Conservation (phyloP, 2,329 filamentous ascomycete genomes). For the Zymoseptoria passerinii region DNA sequence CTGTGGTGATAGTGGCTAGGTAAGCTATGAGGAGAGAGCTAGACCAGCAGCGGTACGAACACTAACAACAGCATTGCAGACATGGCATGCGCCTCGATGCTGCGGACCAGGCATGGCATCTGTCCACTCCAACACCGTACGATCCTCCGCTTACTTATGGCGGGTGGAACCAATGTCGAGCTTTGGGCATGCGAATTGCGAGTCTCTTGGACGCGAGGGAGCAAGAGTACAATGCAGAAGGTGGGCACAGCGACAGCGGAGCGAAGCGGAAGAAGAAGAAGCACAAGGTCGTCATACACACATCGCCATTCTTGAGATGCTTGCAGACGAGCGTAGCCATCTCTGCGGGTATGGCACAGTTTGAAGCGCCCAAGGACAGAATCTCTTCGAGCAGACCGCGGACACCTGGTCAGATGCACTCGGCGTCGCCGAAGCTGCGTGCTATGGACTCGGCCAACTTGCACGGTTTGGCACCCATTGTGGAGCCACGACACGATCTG, state of each 20-base stretch:
- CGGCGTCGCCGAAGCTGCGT: slow-evolving; percentile 27
- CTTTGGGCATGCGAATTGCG: slow-evolving; percentile 76
- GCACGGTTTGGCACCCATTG: slow-evolving; percentile 26
- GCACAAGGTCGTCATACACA: slow-evolving; percentile 78
- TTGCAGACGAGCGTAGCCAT: slow-evolving; percentile 87
- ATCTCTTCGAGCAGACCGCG: slow-evolving; percentile 22
- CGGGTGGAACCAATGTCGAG: slow-evolving; percentile 80
- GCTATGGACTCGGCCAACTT: slow-evolving; percentile 18
- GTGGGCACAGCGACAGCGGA: slow-evolving; percentile 9
- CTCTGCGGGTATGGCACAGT: slow-evolving; percentile 71
- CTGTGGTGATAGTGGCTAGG: slow-evolving; percentile 44
- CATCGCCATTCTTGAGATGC: slow-evolving; percentile 88
- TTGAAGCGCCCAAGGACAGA: slow-evolving; percentile 35
- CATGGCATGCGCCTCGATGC: slow-evolving; percentile 92
- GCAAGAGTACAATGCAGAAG: slow-evolving; percentile 33
- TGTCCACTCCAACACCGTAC: slow-evolving; percentile 87
- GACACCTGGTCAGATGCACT: slow-evolving; percentile 24
- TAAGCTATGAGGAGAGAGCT: slow-evolving; percentile 20
- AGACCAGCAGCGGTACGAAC: not conserved
- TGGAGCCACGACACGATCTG: slow-evolving; percentile 32
- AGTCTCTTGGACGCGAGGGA: slow-evolving; percentile 53
- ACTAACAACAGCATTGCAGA: slow-evolving; percentile 35
- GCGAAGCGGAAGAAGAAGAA: slow-evolving; percentile 41
- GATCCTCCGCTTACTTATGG: slow-evolving; percentile 92
- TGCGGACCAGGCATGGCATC: slow-evolving; percentile 90